Evolutionary conservation across 2,329 filamentous ascomycete species (phyloP).

Genomic region (Exophiala xenobiotica): DNA sequence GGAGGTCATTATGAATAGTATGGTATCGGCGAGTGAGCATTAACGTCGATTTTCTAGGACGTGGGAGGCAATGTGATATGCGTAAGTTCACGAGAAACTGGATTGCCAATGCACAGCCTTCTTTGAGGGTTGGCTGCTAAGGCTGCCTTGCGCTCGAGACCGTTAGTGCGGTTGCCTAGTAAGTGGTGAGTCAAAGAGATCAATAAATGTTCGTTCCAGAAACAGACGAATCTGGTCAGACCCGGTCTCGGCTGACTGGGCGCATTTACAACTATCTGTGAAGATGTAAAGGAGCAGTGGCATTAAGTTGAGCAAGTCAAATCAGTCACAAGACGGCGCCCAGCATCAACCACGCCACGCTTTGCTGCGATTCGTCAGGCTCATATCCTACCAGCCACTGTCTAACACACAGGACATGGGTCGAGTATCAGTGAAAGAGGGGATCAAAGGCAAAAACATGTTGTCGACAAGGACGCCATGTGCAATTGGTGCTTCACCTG

Average conservation of each 20-base stretch:
- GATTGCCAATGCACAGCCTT: constrained; percentile 2
- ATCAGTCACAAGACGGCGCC: background rate
- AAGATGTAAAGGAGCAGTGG: too few species aligned
- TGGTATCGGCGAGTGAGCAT: background rate
- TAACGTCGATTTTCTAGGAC: background rate
- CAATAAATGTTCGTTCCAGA: background rate
- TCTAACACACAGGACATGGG: background rate
- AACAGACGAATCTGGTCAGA: background rate
- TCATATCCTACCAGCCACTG: background rate
- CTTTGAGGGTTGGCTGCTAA: background rate
- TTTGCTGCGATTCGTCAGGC: background rate
- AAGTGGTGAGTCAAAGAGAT: background rate
- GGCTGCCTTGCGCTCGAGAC: constrained; percentile 5
- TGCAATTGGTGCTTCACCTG: too few species aligned
- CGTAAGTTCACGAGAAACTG: background rate
- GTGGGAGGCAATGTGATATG: background rate
- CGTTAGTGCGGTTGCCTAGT: constrained; percentile 8
- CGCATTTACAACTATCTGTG: too few species aligned
- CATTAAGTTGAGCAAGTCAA: too few species aligned
- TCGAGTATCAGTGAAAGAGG: too few species aligned
- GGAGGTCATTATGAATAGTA: constrained; percentile 1
- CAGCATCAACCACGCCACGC: background rate
- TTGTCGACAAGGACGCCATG: too few species aligned
- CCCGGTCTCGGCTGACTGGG: too few species aligned
- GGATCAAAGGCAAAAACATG: too few species aligned